Evolutionary conservation across 2,329 filamentous ascomycete species (phyloP).

Genomic region (Septoria linicola): DNA sequence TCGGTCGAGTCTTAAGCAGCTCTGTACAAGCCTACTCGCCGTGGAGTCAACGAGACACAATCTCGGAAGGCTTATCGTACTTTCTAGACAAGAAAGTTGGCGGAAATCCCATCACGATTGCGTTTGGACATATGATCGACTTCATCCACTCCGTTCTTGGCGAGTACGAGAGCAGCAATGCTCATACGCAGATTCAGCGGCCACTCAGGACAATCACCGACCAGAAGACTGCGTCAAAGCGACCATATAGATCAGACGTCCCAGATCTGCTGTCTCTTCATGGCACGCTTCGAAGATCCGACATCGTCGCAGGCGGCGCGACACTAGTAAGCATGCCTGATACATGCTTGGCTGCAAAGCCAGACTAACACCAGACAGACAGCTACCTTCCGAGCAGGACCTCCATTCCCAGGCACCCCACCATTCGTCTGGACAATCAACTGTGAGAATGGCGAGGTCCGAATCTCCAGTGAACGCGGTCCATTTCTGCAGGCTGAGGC

Average conservation of each 20-base stretch:
- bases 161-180: constrained; percentile 23
- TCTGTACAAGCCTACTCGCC: constrained; percentile 19
- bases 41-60: constrained; percentile 12
- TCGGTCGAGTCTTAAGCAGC: constrained; percentile 44
- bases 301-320: constrained; percentile 20
- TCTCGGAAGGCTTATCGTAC: constrained; percentile 28
- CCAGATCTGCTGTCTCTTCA: constrained; percentile 30
- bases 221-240: constrained; percentile 5
- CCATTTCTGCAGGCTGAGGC: constrained; percentile 23
- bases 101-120: constrained; percentile 30
- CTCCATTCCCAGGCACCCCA: constrained; percentile 27
- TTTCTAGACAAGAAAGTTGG: constrained; percentile 30
- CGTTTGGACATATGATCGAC: constrained; percentile 30
- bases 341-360: background rate
- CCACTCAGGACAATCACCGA: constrained; percentile 20
- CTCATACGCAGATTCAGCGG: constrained; percentile 28
- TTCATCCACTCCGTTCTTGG: constrained; percentile 29
- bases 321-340: constrained; percentile 16
- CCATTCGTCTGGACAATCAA: constrained; percentile 31
- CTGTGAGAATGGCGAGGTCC: constrained; percentile 30
- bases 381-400: constrained; percentile 23
- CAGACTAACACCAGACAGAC: constrained; percentile 6
- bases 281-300: constrained; percentile 23
- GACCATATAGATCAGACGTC: constrained; percentile 25
- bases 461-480: constrained; percentile 22